phyloP scores from a whole-genome alignment of 2,329 filamentous ascomycete species.

The Fusarium succisae region DNA sequence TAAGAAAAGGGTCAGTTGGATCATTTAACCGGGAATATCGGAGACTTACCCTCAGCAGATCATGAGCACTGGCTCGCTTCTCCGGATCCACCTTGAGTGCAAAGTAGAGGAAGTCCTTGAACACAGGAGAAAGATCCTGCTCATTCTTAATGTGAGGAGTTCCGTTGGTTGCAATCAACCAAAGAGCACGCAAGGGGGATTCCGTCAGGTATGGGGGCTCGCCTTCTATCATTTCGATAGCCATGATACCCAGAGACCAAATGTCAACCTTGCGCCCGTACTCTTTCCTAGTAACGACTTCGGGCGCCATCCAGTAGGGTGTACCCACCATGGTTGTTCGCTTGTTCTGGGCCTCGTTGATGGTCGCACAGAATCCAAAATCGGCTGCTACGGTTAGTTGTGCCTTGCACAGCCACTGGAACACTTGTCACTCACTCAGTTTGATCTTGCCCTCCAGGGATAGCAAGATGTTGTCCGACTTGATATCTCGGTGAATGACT shows the following conservation, averaged over 20 bases:
- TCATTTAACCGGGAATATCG: slow-evolving; percentile 43
- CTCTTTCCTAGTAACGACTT: slow-evolving; percentile 96
- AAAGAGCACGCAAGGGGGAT: slow-evolving; percentile 89
- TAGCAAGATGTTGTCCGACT: slow-evolving; percentile 96
- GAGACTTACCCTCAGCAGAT: slow-evolving; percentile 82
- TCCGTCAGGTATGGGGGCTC: slow-evolving; percentile 97
- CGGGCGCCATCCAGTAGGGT: slow-evolving; percentile 99
- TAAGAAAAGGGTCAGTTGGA: slow-evolving; percentile 49
- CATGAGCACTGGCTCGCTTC: slow-evolving; percentile 93
- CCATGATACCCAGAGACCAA: slow-evolving; percentile 99
- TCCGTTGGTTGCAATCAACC: slow-evolving; percentile 96
- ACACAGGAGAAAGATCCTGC: slow-evolving; percentile 79
- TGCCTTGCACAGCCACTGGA: slow-evolving; percentile 36
- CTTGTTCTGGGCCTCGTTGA: slow-evolving; percentile 97
- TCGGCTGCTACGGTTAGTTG: slow-evolving; percentile 72
- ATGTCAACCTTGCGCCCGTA: slow-evolving; percentile 99
- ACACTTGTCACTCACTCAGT: slow-evolving; percentile 73
- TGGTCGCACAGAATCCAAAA: slow-evolving; percentile 98
- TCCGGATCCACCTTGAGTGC: slow-evolving; percentile 97
- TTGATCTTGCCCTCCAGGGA: slow-evolving; percentile 97
- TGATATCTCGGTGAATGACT: slow-evolving; percentile 98
- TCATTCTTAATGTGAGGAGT: slow-evolving; percentile 96
- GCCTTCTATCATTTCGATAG: slow-evolving; percentile 99
- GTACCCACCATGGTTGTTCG: slow-evolving; percentile 99
- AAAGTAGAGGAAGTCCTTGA: slow-evolving; percentile 91